Base-by-base conservation (phyloP, 169 alveolate species). In the Plasmodium gallinaceum region DNA sequence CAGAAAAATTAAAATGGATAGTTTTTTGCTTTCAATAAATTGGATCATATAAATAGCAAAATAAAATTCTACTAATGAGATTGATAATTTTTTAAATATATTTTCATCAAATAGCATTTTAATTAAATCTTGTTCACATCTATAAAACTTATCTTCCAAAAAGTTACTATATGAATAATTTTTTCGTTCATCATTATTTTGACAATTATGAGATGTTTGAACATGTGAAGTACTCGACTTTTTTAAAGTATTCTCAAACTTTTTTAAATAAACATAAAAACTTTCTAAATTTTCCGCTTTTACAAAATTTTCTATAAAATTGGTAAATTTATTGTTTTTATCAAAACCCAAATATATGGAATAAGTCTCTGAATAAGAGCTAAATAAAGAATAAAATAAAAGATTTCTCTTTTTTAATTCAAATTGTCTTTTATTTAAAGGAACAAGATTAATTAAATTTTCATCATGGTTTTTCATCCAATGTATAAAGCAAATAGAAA, bases 1-100 rank as follows among this genome's bases (percentile, higher is more conserved):
- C 37, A 86, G 20, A 60, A 70, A 71, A 48, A 86, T 58, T 60
- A 86, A 66, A 60, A 86, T 71, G 6, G 92, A 69, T 48, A 86
- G 42, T 18, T 64, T 71, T 74, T 86, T 86, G 62, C 83, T 72
- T 61, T 86, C 92, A 57, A 86, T 72, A 86, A 86, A 86, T 22
- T 86, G 92, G 16, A 86, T 71, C 87, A 86, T 86, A 69, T 86
- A 86, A 58, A 86, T 86, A 32, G 92, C 85, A 73, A 70, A 86
- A 42, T 70, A 72, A 26, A 86, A 61, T 69, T 86, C 92, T 42
- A 86, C 60, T 32, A 86, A 32, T 10, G 92, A 58, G n/a, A 86
- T 71, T 16, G 92, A 70, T 48, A 86, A 70, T 18, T 86, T 86
- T 70, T 61, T 72, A 70, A 86, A 86, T 24, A 86, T 52, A 37